Evolutionary conservation across 176 grass and related monocot species (phyloP).

Genomic region (Avena atlantica): DNA sequence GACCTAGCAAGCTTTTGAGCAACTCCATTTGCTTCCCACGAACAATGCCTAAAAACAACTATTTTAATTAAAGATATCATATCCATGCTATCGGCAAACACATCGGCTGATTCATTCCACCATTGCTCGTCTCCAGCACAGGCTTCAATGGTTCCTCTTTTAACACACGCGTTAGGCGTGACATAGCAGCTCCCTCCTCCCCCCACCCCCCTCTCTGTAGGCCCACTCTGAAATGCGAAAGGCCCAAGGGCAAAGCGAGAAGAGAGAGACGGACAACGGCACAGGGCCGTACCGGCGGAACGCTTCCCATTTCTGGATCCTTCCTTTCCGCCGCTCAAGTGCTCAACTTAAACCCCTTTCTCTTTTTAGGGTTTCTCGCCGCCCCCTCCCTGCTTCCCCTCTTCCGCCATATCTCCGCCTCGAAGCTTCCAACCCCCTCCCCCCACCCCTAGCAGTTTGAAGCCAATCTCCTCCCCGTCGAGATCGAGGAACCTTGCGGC

Average conservation of each 20-base stretch:
- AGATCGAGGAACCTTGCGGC: neutral
- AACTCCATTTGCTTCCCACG: no score
- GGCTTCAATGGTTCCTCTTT: no score
- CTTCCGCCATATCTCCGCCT: constrained; percentile 27
- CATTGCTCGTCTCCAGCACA: no score
- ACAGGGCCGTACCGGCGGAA: neutral
- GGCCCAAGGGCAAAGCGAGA: neutral
- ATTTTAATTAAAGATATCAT: no score
- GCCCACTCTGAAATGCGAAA: neutral
- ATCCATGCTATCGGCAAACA: no score
- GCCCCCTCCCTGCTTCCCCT: neutral
- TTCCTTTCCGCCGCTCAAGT: neutral
- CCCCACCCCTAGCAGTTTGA: no score
- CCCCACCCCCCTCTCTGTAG: no score
- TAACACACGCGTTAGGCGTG: no score
- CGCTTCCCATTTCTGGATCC: neutral
- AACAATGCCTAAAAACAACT: no score
- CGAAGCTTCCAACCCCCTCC: constrained; percentile 22
- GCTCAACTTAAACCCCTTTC: constrained; percentile 36
- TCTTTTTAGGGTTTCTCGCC: constrained; percentile 52
- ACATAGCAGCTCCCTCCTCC: no score
- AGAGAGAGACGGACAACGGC: neutral
- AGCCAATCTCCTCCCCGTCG: neutral
- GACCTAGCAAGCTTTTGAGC: no score
- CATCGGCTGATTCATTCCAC: no score